Percentiles rank a stretch among this genome's conserved stretches.
These are phyloP conservation scores for Leishmania tarentolae DNA, from an alignment of 208 protist genomes.

Conservation along the genomic window DNA sequence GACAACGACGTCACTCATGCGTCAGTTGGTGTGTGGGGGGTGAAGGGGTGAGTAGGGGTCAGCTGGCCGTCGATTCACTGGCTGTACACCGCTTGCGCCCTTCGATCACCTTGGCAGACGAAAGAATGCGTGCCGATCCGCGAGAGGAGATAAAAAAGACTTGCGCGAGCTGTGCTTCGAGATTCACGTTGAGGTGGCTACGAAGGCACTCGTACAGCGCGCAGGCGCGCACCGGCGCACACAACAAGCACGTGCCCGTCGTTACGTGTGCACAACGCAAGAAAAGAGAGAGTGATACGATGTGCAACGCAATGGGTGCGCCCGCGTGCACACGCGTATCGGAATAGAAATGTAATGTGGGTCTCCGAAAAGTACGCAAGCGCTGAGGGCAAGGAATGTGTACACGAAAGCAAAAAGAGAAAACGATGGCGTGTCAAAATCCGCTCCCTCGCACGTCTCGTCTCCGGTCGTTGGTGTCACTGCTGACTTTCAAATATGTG, in stretches of 20 bases:
- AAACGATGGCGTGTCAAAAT: neutral
- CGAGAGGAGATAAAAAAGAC: neutral
- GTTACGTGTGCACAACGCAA: neutral
- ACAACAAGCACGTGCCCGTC: neutral
- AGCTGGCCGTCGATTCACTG: neutral
- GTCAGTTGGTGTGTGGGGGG: neutral
- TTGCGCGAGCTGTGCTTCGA: neutral
- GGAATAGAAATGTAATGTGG: neutral
- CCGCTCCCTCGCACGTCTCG: neutral
- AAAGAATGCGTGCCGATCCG: neutral
- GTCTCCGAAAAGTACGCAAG: neutral
- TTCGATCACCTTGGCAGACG: neutral
- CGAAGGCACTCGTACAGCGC: neutral
- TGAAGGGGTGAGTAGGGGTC: no score
- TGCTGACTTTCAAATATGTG: neutral
- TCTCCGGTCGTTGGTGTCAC: neutral
- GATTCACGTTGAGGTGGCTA: neutral
- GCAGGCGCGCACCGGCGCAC: neutral
- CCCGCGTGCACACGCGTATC: neutral
- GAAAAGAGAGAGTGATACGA: neutral
- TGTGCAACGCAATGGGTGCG: neutral
- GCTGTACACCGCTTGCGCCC: neutral
- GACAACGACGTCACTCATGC: neutral
- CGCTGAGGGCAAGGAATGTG: neutral
- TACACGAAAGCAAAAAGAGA: neutral